These are phyloP conservation scores for Leptodontidium sp. DNA, from an alignment of 2,329 filamentous ascomycete species.

Conservation along the genomic window DNA sequence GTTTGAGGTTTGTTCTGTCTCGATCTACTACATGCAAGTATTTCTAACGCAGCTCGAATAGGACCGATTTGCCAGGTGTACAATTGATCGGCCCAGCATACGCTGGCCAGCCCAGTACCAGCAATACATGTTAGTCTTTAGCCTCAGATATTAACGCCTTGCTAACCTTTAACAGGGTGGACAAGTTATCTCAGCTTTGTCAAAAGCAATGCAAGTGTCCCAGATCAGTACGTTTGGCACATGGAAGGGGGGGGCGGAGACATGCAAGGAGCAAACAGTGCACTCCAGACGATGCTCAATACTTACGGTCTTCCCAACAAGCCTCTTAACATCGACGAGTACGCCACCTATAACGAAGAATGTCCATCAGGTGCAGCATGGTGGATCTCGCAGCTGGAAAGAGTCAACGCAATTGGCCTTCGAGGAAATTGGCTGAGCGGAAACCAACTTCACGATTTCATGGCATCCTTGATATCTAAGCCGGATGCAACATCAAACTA, in stretches of 20 bases:
- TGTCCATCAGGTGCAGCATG: slow-evolving; percentile 34
- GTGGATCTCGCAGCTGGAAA: slow-evolving; percentile 39
- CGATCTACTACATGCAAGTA: background rate
- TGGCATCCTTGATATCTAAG: slow-evolving; percentile 39
- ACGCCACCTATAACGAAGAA: slow-evolving; percentile 33
- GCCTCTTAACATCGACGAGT: slow-evolving; percentile 40
- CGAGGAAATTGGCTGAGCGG: slow-evolving; percentile 39
- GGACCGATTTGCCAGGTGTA: slow-evolving; percentile 26
- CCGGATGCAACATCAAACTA: slow-evolving; percentile 31
- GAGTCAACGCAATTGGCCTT: slow-evolving; percentile 37
- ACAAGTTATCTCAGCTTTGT: slow-evolving; percentile 48
- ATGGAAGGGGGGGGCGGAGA: slow-evolving; percentile 47
- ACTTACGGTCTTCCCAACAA: slow-evolving; percentile 34
- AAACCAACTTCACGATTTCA: slow-evolving; percentile 35
- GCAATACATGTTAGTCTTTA: slow-evolving; percentile 44
- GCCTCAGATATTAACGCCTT: background rate
- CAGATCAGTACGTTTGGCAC: slow-evolving; percentile 56
- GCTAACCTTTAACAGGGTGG: slow-evolving; percentile 46
- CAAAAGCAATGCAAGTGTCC: slow-evolving; percentile 49
- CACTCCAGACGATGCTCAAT: slow-evolving; percentile 42
- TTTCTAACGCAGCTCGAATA: background rate
- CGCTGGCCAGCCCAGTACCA: slow-evolving; percentile 45
- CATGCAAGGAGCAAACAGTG: slow-evolving; percentile 41
- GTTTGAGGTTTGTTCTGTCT: slow-evolving; percentile 47
- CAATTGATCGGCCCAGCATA: slow-evolving; percentile 52